Base-by-base conservation (phyloP, 148 eudicot species). In the Oxyria digyna region DNA sequence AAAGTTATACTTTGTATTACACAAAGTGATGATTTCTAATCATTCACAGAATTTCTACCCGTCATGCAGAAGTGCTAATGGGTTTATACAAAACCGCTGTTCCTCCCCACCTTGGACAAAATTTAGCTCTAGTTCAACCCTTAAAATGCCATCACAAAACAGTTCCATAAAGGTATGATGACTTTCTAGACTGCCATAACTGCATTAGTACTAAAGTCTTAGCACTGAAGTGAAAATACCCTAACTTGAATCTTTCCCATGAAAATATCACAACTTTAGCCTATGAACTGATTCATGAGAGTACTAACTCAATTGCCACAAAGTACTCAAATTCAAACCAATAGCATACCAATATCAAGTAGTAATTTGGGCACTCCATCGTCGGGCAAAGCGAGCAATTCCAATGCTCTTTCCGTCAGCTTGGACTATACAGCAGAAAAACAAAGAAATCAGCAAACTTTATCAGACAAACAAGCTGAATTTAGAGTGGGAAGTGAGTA, bases 351-450 rank as follows among this genome's bases (percentile, higher is more conserved):
- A 78, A 93, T 85, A 74, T 93, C 96, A 67, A 93, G 95, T 40
- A 89, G 88, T 72, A 93, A 83, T 79, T 84, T 82, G 43, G 92
- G 92, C n/a, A 86, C 78, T 3, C 79, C 91, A 74, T 89, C 96
- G 24, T 89, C 83, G 37, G 98, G 96, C 82, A 93, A 77, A 29
- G 95, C 96, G 54, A 93, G 96, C 70, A 93, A 85, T 81, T 93
- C 98, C 76, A 93, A 31, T 48, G 98, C 98, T 75, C 98, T 82
- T 69, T 90, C 95, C 2, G 98, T 38, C 8, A 93, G 76, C 69
- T 89, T 80, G 0, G 98, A 89, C 98, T 89, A 35, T 11, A 23
- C n/a, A n/a, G 8, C 37, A 27, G 20, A 5, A 27, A 67, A 62
- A 29, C 8, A 17, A 67, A 18, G 9, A 65, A 52, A 13, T 55